These are phyloP conservation scores for Raffaelea albimanens DNA, from an alignment of 2,329 filamentous ascomycete species.

Conservation along the genomic window DNA sequence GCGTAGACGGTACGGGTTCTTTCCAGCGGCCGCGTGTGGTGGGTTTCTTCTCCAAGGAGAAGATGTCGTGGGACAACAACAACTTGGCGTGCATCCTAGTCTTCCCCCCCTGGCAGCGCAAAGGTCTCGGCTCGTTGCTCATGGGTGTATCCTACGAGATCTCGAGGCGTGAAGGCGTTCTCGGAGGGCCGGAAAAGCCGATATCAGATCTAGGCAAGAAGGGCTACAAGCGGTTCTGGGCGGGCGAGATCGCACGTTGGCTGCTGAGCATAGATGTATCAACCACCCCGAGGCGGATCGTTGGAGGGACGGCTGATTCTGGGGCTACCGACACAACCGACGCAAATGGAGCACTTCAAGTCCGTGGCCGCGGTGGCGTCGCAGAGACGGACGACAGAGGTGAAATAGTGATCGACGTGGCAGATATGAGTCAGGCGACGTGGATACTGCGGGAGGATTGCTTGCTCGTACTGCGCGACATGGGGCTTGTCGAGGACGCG, in stretches of 20 bases:
- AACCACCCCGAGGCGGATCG: not conserved
- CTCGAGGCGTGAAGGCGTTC: constrained; percentile 67
- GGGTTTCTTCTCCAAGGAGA: constrained; percentile 99
- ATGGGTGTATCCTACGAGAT: constrained; percentile 95
- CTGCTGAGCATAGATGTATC: constrained; percentile 33
- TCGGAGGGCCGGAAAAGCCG: constrained; percentile 91
- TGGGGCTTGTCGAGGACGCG: constrained; percentile 60
- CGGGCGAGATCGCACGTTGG: constrained; percentile 70
- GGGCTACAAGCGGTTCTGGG: constrained; percentile 82
- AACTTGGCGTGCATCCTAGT: constrained; percentile 94
- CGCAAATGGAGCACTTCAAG: not conserved
- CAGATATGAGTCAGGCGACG: constrained; percentile 64
- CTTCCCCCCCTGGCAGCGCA: constrained; percentile 91
- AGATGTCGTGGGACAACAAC: constrained; percentile 97
- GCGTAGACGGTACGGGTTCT: not conserved
- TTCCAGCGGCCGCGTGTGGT: constrained; percentile 41
- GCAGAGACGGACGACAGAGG: constrained; percentile 6
- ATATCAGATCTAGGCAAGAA: constrained; percentile 76
- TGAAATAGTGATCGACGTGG: constrained; percentile 52
- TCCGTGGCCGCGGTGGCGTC: too few relatives aligned
- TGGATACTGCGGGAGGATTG: constrained; percentile 84
- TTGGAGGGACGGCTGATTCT: too few relatives aligned
- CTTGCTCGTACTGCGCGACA: constrained; percentile 65
- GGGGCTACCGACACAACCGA: not conserved
- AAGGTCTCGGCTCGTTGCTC: constrained; percentile 75